These are phyloP conservation scores for Leucocoprinus birnbaumii DNA, from an alignment of 768 basidiomycete species.

Conservation along the genomic window DNA sequence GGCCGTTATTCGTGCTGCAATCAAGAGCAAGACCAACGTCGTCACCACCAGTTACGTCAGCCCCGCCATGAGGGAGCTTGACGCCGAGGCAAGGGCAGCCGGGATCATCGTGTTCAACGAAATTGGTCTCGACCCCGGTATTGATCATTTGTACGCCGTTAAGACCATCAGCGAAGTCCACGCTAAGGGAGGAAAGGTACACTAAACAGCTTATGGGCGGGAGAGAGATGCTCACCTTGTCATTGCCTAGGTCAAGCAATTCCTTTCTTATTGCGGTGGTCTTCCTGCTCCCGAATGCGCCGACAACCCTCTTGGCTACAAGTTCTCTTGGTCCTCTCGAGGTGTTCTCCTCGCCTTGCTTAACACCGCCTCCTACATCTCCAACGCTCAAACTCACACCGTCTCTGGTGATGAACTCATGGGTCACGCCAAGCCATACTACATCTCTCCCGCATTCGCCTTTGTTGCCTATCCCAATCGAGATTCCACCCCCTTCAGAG, in stretches of 20 bases:
- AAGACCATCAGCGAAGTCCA: slow-evolving; percentile 95
- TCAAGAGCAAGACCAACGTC: slow-evolving; percentile 86
- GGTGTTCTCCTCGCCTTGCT: slow-evolving; percentile 94
- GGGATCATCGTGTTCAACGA: slow-evolving; percentile 97
- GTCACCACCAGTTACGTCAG: slow-evolving; percentile 97
- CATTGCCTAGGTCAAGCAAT: slow-evolving; percentile 65
- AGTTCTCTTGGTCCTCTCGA: slow-evolving; percentile 98
- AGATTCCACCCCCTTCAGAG: slow-evolving; percentile 85
- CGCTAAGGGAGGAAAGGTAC: slow-evolving; percentile 88
- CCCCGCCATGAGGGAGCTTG: slow-evolving; percentile 85
- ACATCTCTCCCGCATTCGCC: slow-evolving; percentile 91
- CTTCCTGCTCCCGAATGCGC: slow-evolving; percentile 90
- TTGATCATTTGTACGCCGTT: slow-evolving; percentile 91
- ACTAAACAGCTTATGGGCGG: slow-evolving; percentile 7
- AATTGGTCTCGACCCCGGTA: slow-evolving; percentile 95
- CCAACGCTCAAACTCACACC: slow-evolving; percentile 58
- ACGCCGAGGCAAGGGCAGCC: slow-evolving; percentile 76
- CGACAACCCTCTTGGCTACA: slow-evolving; percentile 96
- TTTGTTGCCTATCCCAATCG: slow-evolving; percentile 98
- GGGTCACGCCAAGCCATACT: slow-evolving; percentile 89
- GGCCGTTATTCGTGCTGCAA: slow-evolving; percentile 86
- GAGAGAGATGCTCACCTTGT: slow-evolving; percentile 2
- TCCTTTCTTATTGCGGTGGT: slow-evolving; percentile 94
- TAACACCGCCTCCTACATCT: slow-evolving; percentile 83
- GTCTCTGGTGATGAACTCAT: slow-evolving; percentile 85